Evolutionary conservation across 1,284 basidiomycete species (phyloP), one percentile per base, ranked within the genome.

Genomic region (Clitocybe nebularis): DNA sequence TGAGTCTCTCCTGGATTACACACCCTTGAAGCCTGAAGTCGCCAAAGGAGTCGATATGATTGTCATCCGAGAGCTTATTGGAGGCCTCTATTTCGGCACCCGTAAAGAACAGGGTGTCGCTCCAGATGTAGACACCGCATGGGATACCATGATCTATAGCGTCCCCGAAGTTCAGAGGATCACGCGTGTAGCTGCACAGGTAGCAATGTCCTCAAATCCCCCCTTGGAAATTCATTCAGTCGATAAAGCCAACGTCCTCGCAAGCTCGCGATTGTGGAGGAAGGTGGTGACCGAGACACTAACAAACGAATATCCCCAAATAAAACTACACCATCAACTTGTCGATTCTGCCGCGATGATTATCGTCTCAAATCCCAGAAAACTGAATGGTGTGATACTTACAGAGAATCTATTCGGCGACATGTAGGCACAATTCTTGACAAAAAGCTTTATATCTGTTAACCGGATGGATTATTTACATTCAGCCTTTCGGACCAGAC

Each of bases 231-330:
- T 99, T 47, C 90, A 93, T 66, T 95, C 92, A 2, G 79, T 99
- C 64, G 96, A 99, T 76, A 99, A 99, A 71, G 96, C 96, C 44
- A 99, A 99, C 64, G 96, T 99, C 21, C 81, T 99, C 39, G 96
- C 96, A 28, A 93, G 85, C 56, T 95, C 91, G 29, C 76, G 96
- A 36, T 72, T 99, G 36, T 99, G 96, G 96, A 75, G 96, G 45
- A 92, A 85, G 61, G 87, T 90, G 21, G 93, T 95, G 42, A 86
- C 79, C 2, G 89, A 94, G 60, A 83, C 89, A 9, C 67, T 95
- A 55, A 68, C 77, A 45, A 77, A 77, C 26, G 93, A 97, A 64
- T 96, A 88, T 66, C 92, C 93, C 7, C 82, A 93, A 58, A 66
- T 97, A 29, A 74, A 79, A 55, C 67, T 94, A 39, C 86, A 93